A percentile compares a stretch with the other conserved stretches of the same genome.
phyloP scores from a whole-genome alignment of 1,139 yeast species.

The Zygosaccharomyces sapae region DNA sequence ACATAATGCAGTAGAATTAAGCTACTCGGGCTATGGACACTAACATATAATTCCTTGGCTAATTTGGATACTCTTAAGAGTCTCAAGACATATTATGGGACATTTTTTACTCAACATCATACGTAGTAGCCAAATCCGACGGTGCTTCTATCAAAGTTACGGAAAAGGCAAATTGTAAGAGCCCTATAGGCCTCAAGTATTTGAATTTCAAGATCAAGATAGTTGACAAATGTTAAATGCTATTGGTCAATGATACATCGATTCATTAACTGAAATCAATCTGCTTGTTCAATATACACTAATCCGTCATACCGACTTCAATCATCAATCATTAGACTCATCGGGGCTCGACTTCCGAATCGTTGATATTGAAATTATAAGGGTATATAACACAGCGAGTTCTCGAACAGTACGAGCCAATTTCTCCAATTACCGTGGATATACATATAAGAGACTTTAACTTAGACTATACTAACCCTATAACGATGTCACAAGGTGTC shows the following conservation, averaged over 20 bases:
- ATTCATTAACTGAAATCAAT: neutral
- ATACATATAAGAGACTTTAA: neutral
- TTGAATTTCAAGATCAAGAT: no score
- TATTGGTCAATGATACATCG: neutral
- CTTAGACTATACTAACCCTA: neutral
- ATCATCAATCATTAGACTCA: neutral
- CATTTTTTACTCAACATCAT: no score
- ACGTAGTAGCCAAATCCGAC: no score
- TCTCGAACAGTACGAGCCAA: neutral
- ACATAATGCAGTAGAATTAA: no score
- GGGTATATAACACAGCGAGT: neutral
- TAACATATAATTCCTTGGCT: no score
- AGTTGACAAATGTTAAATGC: neutral
- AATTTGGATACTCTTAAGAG: no score
- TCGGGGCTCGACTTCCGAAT: neutral
- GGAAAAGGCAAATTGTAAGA: no score
- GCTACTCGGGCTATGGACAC: no score
- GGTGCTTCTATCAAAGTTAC: no score
- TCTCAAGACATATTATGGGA: no score
- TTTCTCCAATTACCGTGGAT: no score
- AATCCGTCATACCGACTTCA: neutral
- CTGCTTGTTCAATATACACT: neutral
- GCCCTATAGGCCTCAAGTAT: no score
- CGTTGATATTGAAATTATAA: neutral
- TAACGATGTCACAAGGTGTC: constrained; percentile 40